Percentiles rank a stretch among this genome's conserved stretches.
Evolutionary conservation across 345 rosid species (phyloP).

Genomic region (Salix exigua): DNA sequence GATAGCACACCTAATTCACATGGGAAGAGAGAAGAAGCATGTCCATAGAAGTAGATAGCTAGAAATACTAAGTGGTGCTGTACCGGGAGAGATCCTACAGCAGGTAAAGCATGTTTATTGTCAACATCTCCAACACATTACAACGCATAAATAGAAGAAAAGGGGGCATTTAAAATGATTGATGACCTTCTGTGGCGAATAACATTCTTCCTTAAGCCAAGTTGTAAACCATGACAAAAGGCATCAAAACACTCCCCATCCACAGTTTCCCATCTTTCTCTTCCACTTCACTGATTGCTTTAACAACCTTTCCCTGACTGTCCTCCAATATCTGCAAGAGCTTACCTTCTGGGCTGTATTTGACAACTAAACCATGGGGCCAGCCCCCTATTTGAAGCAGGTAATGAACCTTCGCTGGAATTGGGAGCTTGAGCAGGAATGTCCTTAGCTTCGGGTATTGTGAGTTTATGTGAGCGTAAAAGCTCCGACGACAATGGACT

Average conservation of each 20-base stretch:
- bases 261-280: constrained; percentile 90
- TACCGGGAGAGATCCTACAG: no score
- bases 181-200: no score
- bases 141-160: no score
- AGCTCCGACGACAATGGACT: constrained; percentile 50
- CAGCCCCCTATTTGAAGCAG: constrained; percentile 49
- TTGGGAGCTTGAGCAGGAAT: constrained; percentile 63
- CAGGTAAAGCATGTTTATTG: no score
- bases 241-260: constrained; percentile 94
- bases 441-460: constrained; percentile 48
- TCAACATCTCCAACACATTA: no score
- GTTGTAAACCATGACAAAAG: constrained; percentile 64
- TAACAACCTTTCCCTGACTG: constrained; percentile 71
- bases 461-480: constrained; percentile 38
- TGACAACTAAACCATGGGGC: constrained; percentile 45
- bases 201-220: constrained; percentile 17
- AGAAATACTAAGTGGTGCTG: no score
- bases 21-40: no score
- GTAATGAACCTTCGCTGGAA: constrained; percentile 50
- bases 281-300: constrained; percentile 77
- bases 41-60: no score
- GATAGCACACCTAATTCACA: no score
- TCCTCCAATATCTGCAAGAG: constrained; percentile 69
- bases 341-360: constrained; percentile 81
- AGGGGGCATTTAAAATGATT: no score